phyloP scores from a whole-genome alignment of 208 protist genomes.

The Acanthamoeba triangularis region DNA sequence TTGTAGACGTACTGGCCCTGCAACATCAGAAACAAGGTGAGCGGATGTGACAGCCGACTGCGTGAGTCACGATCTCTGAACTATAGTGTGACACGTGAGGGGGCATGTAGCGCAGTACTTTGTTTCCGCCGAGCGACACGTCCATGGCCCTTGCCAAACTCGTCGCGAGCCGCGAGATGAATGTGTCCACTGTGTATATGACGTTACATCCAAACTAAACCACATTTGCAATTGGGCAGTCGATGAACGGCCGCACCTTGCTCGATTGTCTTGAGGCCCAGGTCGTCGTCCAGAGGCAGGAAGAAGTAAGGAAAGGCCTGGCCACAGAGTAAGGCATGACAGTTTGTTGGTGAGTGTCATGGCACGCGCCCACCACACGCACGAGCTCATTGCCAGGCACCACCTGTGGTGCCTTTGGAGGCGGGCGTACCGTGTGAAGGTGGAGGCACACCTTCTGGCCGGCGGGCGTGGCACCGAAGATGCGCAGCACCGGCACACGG shows the following conservation, averaged over 20 bases:
- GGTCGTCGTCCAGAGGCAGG: conserved; percentile 76
- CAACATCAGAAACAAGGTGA: not conserved
- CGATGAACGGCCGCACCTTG: not conserved
- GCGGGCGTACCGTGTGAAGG: conserved; percentile 83
- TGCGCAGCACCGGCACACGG: conserved; percentile 65
- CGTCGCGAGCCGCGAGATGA: conserved; percentile 77
- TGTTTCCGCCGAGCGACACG: conserved; percentile 41
- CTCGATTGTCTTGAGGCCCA: conserved; percentile 55
- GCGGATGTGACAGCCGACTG: too few relatives aligned
- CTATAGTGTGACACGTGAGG: not conserved
- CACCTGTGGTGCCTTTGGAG: too few relatives aligned
- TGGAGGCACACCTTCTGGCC: conserved; percentile 90
- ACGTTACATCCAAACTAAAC: not conserved
- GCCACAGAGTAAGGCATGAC: not conserved
- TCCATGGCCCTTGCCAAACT: conserved; percentile 78
- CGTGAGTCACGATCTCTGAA: not conserved
- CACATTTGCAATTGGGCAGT: not conserved
- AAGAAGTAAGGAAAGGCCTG: conserved; percentile 90
- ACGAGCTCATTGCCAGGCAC: not conserved
- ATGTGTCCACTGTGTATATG: conserved; percentile 79
- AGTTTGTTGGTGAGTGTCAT: too few relatives aligned
- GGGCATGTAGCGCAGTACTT: not conserved
- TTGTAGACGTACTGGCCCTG: conserved; percentile 78
- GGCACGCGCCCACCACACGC: not conserved
- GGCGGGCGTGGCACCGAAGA: conserved; percentile 81